Base-by-base conservation (phyloP, 768 basidiomycete genomes). In the Lactarius tabidus region DNA sequence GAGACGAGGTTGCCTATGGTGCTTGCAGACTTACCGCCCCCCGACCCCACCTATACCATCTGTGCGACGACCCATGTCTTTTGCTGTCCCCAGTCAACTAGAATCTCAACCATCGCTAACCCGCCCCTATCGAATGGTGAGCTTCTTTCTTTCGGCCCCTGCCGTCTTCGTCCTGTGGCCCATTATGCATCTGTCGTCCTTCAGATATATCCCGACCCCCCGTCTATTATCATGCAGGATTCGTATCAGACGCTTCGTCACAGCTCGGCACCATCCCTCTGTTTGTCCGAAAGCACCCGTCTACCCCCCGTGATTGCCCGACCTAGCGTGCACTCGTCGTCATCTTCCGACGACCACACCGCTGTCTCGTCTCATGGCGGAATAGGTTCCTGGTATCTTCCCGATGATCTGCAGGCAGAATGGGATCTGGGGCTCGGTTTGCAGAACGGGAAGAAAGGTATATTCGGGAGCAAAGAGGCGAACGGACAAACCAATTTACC, bases 41-140 rank as follows among this genome's bases (percentile, higher is more conserved):
- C 75, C 75, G 17, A 76, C 75, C 18, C 75, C 75, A 53, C 75
- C 75, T 23, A 61, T 72, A 3, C 71, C 67, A 29, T 71, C 64
- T 0, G 31, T 17, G 15, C 61, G 65, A 17, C 38, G 67, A 56
- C 69, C 67, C 29, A 69, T 35, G 43, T 69, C 69, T 14, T 33
- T 20, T 20, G 65, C 57, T 10, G 26, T 54, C 36, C 55, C 68
- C 5, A 41, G 59, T 45, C 39, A 53, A 39, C n/a, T 41, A 38
- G 65, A 60, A 48, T 28, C 31, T 6, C 55, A 43, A 35, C 29
- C 43, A 6, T 69, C 57, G 55, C 48, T 55, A 26, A 55, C 39
- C 23, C 28, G 60, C 28, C 39, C 66, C 15, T 69, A 51, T 63
- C 68, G 66, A 7, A 61, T 69, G 68, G 68, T 69, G 33, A 23